Conservation (phyloP, 345 rosid genomes). For the Corchorus capsularis region DNA sequence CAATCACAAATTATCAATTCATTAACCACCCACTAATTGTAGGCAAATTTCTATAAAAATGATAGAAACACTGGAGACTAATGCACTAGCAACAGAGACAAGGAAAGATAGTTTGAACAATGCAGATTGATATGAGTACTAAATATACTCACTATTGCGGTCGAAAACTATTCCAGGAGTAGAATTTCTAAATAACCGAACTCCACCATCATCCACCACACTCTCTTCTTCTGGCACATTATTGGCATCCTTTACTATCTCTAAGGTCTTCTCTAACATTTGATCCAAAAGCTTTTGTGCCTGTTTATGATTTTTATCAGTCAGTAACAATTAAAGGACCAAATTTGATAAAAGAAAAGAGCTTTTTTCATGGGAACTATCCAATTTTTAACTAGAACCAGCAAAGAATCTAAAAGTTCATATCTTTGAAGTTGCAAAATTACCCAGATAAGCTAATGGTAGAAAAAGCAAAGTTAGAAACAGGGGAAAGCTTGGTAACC, state of each 20-base stretch:
- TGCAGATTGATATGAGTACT: not conserved
- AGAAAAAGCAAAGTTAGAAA: not conserved
- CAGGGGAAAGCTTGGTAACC: slow-evolving; percentile 37
- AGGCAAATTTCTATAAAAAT: not conserved
- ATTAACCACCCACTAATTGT: not conserved
- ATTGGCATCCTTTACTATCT: slow-evolving; percentile 43
- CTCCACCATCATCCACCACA: slow-evolving; percentile 47
- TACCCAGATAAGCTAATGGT: slow-evolving; percentile 6
- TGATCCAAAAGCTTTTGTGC: slow-evolving; percentile 78
- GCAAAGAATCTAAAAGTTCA: not conserved
- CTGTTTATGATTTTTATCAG: slow-evolving; percentile 38
- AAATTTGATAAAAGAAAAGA: not conserved
- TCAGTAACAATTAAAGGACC: not conserved
- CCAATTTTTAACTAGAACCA: not conserved
- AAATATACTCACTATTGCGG: slow-evolving; percentile 45
- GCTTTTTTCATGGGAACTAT: not conserved
- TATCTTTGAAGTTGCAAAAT: not conserved
- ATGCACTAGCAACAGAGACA: not conserved
- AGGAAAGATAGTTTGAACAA: not conserved
- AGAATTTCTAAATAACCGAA: slow-evolving; percentile 68
- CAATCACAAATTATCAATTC: not conserved
- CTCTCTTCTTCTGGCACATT: slow-evolving; percentile 30
- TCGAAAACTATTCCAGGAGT: slow-evolving; percentile 75
- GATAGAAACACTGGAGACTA: no score
- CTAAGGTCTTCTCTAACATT: slow-evolving; percentile 61